Evolutionary conservation across 371 early-diverging fungal species (phyloP).

Genomic region (Mortierella sp.): DNA sequence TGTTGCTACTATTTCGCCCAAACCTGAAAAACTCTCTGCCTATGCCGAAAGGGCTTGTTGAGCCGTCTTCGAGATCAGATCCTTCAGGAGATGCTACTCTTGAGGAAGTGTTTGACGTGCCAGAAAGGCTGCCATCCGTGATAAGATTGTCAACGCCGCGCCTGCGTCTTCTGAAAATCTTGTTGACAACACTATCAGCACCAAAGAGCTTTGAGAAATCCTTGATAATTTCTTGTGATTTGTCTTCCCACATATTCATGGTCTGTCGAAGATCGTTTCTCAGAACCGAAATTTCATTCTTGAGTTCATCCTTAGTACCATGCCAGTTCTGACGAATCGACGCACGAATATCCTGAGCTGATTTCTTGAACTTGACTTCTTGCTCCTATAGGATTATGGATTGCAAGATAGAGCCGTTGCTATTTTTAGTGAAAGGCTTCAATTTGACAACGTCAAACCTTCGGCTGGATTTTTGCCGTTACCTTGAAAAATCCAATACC

Average conservation of each 20-base stretch:
- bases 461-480: conserved; percentile 7
- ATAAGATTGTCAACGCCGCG: conserved; percentile 33
- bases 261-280: conserved; percentile 77
- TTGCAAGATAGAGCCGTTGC: not conserved
- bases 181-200: conserved; percentile 69
- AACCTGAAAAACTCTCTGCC: conserved; percentile 42
- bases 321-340: conserved; percentile 72
- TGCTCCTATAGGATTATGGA: conserved; percentile 63
- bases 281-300: conserved; percentile 67
- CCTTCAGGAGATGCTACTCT: conserved; percentile 49
- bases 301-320: conserved; percentile 69
- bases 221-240: conserved; percentile 77
- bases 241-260: conserved; percentile 77
- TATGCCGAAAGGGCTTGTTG: conserved; percentile 23
- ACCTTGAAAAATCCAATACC: conserved; percentile 90
- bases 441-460: not conserved
- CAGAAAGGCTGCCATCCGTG: conserved; percentile 31
- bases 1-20: conserved; percentile 20
- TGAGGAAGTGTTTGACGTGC: conserved; percentile 37
- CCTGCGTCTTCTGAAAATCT: conserved; percentile 55
- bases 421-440: not conserved
- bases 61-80: conserved; percentile 43
- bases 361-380: conserved; percentile 82
- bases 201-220: conserved; percentile 82
- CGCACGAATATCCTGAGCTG: conserved; percentile 73